Evolutionary conservation across 495 filamentous ascomycete genomes (phyloP).

Genomic region (Monascus purpureus): DNA sequence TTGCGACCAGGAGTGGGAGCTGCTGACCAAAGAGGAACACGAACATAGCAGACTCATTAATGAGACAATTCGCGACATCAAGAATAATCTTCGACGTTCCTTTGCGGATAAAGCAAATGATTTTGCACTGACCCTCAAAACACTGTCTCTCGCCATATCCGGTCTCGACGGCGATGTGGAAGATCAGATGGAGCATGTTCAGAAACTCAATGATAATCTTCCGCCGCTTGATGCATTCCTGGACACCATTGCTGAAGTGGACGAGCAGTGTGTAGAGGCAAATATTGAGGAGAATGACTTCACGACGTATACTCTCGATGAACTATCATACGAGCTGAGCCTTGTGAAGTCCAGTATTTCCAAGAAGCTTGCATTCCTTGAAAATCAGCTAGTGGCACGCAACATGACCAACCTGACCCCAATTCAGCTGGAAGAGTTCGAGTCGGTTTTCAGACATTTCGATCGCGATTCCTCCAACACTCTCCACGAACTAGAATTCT

Average conservation of each 20-base stretch:
- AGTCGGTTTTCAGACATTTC: conserved; percentile 94
- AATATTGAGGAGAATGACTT: conserved; percentile 99
- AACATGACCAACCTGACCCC: conserved; percentile 98
- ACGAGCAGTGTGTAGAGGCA: conserved; percentile 82
- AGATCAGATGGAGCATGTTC: conserved; percentile 78
- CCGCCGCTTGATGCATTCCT: conserved; percentile 81
- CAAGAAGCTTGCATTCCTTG: conserved; percentile 90
- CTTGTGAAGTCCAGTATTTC: conserved; percentile 80
- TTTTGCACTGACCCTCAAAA: conserved; percentile 87
- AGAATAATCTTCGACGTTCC: conserved; percentile 76
- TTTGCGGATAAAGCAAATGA: conserved; percentile 97
- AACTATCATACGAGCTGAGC: conserved; percentile 84
- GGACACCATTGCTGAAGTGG: conserved; percentile 64
- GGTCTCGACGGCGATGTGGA: conserved; percentile 91
- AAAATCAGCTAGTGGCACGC: conserved; percentile 92
- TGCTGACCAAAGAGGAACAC: conserved; percentile 67
- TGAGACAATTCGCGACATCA: conserved; percentile 96
- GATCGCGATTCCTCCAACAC: conserved; percentile 86
- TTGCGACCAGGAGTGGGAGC: conserved; percentile 70
- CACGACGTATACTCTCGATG: conserved; percentile 94
- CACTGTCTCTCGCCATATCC: conserved; percentile 81
- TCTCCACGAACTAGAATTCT: conserved; percentile 89
- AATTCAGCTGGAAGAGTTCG: conserved; percentile 95
- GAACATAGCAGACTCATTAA: conserved; percentile 84
- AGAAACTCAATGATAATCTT: conserved; percentile 63